A percentile compares a stretch with the other conserved stretches of the same genome.
phyloP scores from a whole-genome alignment of 495 filamentous ascomycete species.

The Lentithecium fluviatile region DNA sequence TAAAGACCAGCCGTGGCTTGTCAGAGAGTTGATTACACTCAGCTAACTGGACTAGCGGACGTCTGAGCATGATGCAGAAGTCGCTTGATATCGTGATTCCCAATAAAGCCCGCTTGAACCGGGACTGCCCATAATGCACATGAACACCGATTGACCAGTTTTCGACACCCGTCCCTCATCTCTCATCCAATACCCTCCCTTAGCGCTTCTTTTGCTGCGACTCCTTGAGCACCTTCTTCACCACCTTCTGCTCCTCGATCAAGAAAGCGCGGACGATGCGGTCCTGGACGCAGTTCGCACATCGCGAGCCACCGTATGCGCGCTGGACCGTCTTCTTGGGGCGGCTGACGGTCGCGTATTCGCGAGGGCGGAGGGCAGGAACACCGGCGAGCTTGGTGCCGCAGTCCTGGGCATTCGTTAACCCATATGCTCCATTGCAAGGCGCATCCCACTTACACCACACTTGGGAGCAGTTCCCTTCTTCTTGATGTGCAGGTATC shows the following conservation, averaged over 20 bases:
- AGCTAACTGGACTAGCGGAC: constrained; percentile 7
- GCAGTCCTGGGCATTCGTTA: constrained; percentile 32
- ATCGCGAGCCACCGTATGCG: constrained; percentile 93
- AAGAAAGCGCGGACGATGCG: constrained; percentile 88
- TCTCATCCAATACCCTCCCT: not conserved
- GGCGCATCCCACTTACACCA: constrained; percentile 70
- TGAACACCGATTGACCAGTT: constrained; percentile 31
- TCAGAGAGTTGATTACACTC: constrained; percentile 7
- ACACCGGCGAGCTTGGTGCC: constrained; percentile 91
- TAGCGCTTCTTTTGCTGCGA: constrained; percentile 79
- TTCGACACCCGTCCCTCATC: constrained; percentile 19
- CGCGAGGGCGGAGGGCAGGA: constrained; percentile 92
- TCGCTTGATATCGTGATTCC: constrained; percentile 26
- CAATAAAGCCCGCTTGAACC: constrained; percentile 26
- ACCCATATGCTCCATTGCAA: not conserved
- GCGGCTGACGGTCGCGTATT: constrained; percentile 92
- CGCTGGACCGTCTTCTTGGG: constrained; percentile 99
- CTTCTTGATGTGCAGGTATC: constrained; percentile 99
- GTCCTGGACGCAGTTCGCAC: constrained; percentile 98
- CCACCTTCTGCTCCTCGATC: constrained; percentile 99
- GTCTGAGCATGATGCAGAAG: constrained; percentile 16
- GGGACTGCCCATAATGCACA: constrained; percentile 35
- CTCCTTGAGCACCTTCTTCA: constrained; percentile 99
- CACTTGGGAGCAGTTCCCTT: constrained; percentile 94
- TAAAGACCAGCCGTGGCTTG: not conserved